phyloP scores from a whole-genome alignment of 2,329 filamentous ascomycete genomes.

The Bipolaris cookei region DNA sequence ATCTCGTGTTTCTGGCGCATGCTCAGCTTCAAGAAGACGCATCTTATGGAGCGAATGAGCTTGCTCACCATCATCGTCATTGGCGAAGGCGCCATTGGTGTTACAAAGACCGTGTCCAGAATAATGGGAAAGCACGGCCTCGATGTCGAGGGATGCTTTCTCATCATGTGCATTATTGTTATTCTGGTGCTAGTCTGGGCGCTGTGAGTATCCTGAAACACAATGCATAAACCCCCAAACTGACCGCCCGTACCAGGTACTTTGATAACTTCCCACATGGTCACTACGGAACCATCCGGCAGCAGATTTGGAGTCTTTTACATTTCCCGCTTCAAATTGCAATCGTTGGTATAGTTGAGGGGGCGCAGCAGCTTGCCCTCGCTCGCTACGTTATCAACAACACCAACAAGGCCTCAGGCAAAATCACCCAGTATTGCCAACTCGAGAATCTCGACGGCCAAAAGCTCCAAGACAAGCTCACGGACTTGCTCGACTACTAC shows the following conservation, averaged over 20 bases:
- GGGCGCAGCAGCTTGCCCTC: constrained; percentile 63
- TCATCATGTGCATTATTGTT: constrained; percentile 47
- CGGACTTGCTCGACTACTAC: constrained; percentile 33
- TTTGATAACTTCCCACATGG: constrained; percentile 62
- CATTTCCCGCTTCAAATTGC: constrained; percentile 70
- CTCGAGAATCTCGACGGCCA: constrained; percentile 37
- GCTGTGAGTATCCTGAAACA: constrained; percentile 35
- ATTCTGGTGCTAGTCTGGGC: constrained; percentile 65
- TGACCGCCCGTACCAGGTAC: constrained; percentile 46
- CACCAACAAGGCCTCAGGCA: constrained; percentile 49
- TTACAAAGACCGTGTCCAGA: constrained; percentile 60
- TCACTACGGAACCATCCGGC: constrained; percentile 61
- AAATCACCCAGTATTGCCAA: constrained; percentile 48
- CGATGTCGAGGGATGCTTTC: constrained; percentile 43
- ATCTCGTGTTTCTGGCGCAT: constrained; percentile 63
- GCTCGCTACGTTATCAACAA: constrained; percentile 56
- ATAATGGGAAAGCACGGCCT: constrained; percentile 48
- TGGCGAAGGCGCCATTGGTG: constrained; percentile 69
- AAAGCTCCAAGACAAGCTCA: constrained; percentile 39
- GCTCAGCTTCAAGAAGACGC: constrained; percentile 67
- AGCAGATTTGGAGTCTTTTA: constrained; percentile 64
- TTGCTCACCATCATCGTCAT: constrained; percentile 70
- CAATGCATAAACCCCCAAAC: not conserved
- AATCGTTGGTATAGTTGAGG: constrained; percentile 69
- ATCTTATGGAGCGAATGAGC: constrained; percentile 68